Evolutionary conservation across 2,329 filamentous ascomycete genomes (phyloP).

Genomic region (Sporothrix protearum): DNA sequence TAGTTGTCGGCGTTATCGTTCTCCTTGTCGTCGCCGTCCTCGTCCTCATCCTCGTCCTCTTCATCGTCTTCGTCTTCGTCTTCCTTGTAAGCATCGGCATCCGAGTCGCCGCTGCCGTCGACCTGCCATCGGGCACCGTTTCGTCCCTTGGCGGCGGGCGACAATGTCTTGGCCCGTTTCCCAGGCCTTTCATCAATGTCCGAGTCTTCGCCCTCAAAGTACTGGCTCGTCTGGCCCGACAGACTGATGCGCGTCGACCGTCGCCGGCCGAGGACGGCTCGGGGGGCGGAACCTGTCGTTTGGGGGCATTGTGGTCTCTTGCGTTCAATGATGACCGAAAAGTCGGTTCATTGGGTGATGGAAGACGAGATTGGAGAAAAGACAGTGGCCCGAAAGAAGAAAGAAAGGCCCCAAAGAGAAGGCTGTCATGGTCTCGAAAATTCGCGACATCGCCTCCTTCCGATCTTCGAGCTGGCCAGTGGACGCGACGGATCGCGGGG

Average conservation of each 20-base stretch:
- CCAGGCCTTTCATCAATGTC: neutral
- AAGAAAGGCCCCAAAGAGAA: too few species aligned
- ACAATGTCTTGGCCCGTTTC: conserved; percentile 26
- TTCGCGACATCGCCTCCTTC: neutral
- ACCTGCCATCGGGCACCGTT: conserved; percentile 22
- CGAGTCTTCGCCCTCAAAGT: conserved; percentile 45
- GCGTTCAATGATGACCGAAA: too few species aligned
- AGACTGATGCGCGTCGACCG: conserved; percentile 48
- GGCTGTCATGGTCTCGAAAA: neutral
- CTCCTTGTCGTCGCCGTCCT: conserved; percentile 30
- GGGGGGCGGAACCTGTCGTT: conserved; percentile 37
- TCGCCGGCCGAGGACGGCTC: conserved; percentile 38
- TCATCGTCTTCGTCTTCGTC: conserved; percentile 33
- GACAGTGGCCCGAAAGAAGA: too few species aligned
- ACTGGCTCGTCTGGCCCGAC: conserved; percentile 47
- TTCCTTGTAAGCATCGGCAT: conserved; percentile 30
- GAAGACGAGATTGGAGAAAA: neutral
- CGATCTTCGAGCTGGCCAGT: conserved; percentile 1
- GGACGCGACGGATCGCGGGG: conserved; percentile 14
- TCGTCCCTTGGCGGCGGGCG: neutral
- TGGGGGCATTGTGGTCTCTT: conserved; percentile 43
- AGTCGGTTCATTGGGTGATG: conserved; percentile 37
- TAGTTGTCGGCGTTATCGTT: conserved; percentile 32
- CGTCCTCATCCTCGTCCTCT: conserved; percentile 33
- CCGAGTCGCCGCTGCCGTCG: conserved; percentile 30